Base-by-base conservation (phyloP, 768 basidiomycete genomes). In the Lepiota venenata region DNA sequence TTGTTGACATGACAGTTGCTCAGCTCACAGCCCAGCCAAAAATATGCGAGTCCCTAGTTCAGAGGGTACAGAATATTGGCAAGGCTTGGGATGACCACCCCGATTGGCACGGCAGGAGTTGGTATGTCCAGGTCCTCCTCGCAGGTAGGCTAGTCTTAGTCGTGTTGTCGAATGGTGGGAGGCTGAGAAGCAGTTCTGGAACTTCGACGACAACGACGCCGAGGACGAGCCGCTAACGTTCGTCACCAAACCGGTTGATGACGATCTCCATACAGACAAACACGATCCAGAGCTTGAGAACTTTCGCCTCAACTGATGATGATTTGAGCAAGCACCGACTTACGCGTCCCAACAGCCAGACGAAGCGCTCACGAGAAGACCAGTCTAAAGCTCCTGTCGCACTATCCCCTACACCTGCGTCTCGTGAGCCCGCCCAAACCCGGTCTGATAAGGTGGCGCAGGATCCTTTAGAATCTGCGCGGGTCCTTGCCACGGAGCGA, bases 91-190 rank as follows among this genome's bases (percentile, higher is more conserved):
- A 98, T 61, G 93, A 96, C 47, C 92, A 98, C 71, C 92, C 94
- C 18, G 94, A 98, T 67, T 98, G 95, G 91, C 93, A 94, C 61
- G 95, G 97, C 21, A 80, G 96, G 54, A 93, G 90, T 56, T 99
- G 96, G 97, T 98, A 98, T 71, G 94, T 98, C 49, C 94, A 96
- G 66, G 87, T 98, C 22, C 79, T 98, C 4, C 85, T 98, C 46
- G 96, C 97, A n/a, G 18, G 87, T 98, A n/a, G 45, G 97, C 97
- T 29, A 93, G 92, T 63, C 84, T 99, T 58, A 91, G 88, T 69
- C 88, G 96, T 55, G 97, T 98, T 25, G 88, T 98, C 58, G 97
- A 98, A 65, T 99, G 97, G 96, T 98, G 94, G 93, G 95, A 97
- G 70, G 97, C 97, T 10, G 96, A 98, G 75, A 95, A 95, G 65